Evolutionary conservation across 2,329 filamentous ascomycete genomes (phyloP).

Genomic region (Talaromyces piceae): DNA sequence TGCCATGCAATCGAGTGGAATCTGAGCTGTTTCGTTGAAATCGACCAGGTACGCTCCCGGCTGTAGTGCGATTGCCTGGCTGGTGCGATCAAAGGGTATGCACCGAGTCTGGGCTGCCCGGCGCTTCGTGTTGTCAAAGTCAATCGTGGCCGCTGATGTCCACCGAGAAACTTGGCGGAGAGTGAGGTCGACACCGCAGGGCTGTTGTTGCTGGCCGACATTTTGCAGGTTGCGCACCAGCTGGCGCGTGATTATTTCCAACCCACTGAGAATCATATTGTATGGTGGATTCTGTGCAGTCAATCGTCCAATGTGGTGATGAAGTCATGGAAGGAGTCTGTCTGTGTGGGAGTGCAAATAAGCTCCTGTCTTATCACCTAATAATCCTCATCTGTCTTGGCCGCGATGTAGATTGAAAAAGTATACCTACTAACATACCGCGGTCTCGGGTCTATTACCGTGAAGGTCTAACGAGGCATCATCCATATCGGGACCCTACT

Average conservation of each 20-base stretch:
- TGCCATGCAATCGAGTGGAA: conserved; percentile 35
- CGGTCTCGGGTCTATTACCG: no score
- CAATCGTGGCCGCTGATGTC: conserved; percentile 22
- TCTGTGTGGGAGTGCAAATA: not conserved
- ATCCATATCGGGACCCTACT: no score
- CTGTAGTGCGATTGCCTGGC: conserved; percentile 14
- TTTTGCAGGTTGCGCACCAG: conserved; percentile 16
- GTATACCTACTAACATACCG: no score
- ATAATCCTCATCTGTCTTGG: not conserved
- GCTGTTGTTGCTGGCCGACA: conserved; percentile 20
- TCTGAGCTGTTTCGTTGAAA: conserved; percentile 35
- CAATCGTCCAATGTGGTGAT: not conserved
- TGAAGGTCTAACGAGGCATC: no score
- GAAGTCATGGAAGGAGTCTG: not conserved
- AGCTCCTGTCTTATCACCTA: not conserved
- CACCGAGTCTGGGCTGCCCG: conserved; percentile 16
- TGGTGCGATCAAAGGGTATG: conserved; percentile 13
- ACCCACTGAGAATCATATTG: conserved; percentile 16
- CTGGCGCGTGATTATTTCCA: conserved; percentile 14
- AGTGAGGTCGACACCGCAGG: conserved; percentile 26
- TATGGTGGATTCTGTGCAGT: no score
- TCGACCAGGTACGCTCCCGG: conserved; percentile 32
- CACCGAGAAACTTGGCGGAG: conserved; percentile 19
- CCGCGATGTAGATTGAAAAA: not conserved
- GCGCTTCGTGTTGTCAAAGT: conserved; percentile 24